Conservation (phyloP, 1,284 basidiomycete genomes). For the Entoloma clypeatum region DNA sequence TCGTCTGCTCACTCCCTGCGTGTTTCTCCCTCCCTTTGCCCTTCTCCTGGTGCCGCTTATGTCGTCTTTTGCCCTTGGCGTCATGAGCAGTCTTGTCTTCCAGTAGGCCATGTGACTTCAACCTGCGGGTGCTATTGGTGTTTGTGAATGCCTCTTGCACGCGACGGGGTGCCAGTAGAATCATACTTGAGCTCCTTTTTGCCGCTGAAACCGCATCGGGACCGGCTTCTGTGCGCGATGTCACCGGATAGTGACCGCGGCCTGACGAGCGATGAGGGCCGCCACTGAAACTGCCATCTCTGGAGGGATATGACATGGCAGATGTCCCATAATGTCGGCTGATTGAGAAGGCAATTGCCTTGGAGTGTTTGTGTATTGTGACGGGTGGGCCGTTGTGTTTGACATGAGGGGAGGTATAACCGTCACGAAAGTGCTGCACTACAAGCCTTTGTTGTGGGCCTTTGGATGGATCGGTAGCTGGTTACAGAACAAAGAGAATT, state of each 20-base stretch:
- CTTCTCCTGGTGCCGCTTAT: constrained; percentile 15
- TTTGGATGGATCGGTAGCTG: constrained; percentile 49
- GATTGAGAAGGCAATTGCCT: constrained; percentile 70
- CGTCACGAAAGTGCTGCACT: constrained; percentile 52
- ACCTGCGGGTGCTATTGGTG: constrained; percentile 67
- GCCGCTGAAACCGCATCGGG: constrained; percentile 17
- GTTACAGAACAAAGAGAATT: constrained; percentile 11
- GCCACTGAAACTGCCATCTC: constrained; percentile 3
- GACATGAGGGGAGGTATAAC: constrained; percentile 35
- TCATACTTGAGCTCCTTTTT: constrained; percentile 38
- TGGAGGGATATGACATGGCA: constrained; percentile 10
- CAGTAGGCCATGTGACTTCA: constrained; percentile 64
- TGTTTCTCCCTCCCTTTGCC: constrained; percentile 22
- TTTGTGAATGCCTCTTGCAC: constrained; percentile 76
- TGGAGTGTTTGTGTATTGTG: constrained; percentile 76
- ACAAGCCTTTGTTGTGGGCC: constrained; percentile 64
- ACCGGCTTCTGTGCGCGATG: constrained; percentile 14
- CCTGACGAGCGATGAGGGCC: constrained; percentile 14
- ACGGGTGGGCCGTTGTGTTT: constrained; percentile 53
- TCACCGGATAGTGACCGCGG: constrained; percentile 11
- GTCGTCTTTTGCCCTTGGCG: constrained; percentile 24
- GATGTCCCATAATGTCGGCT: constrained; percentile 55
- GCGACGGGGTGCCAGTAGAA: constrained; percentile 63
- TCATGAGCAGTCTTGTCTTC: constrained; percentile 35
- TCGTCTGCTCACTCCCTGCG: no score